phyloP scores from a whole-genome alignment of 192 early-diverging fungal species.

The Paraglomus brasilianum region DNA sequence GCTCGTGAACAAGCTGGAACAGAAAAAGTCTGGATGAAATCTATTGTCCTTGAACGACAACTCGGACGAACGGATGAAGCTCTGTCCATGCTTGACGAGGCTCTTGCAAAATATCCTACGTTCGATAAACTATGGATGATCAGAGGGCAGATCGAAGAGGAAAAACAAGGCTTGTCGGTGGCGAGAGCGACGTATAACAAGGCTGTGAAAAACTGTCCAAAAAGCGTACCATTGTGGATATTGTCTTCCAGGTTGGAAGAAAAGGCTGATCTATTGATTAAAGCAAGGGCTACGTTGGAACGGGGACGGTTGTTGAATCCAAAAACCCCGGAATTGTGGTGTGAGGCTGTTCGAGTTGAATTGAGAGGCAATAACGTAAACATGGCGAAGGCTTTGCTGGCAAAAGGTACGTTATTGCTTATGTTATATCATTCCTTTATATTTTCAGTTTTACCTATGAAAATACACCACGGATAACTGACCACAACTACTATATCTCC shows the following conservation, averaged over 20 bases:
- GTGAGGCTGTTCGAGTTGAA: conserved; percentile 79
- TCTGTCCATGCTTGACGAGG: conserved; percentile 64
- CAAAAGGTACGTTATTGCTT: conserved; percentile 48
- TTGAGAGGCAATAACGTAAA: conserved; percentile 64
- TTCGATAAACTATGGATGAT: conserved; percentile 96
- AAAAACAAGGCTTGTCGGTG: conserved; percentile 52
- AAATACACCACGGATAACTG: background rate
- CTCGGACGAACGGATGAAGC: conserved; percentile 64
- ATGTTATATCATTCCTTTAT: background rate
- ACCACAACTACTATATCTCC: background rate
- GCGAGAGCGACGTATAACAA: conserved; percentile 73
- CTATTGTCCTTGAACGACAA: conserved; percentile 81
- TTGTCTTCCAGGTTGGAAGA: conserved; percentile 80
- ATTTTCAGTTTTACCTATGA: background rate
- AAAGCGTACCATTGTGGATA: conserved; percentile 78
- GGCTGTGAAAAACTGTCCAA: conserved; percentile 77
- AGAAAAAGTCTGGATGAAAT: conserved; percentile 94
- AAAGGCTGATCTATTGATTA: conserved; percentile 56
- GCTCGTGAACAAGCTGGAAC: conserved; percentile 78
- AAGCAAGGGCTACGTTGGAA: conserved; percentile 83
- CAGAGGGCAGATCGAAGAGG: conserved; percentile 75
- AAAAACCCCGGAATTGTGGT: conserved; percentile 79
- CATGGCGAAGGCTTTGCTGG: conserved; percentile 72
- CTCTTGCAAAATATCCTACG: conserved; percentile 63
- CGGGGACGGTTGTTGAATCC: conserved; percentile 82